phyloP scores from a whole-genome alignment of 2,329 filamentous ascomycete genomes.

The Aspergillus fischeri region DNA sequence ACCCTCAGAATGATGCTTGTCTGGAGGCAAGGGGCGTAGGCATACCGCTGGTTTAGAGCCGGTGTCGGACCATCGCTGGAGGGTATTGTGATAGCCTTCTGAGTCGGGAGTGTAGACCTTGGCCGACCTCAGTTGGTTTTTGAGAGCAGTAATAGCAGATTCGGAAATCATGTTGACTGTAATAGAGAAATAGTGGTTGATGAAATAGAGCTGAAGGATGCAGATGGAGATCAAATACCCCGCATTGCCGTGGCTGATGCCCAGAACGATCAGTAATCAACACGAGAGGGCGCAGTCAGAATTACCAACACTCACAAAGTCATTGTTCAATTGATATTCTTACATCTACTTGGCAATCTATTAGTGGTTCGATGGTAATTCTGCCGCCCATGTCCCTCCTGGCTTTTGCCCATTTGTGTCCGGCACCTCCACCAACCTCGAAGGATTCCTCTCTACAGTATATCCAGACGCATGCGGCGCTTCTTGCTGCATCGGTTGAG shows the following conservation, averaged over 20 bases:
- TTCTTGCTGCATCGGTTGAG: neutral
- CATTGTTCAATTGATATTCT: too few relatives aligned
- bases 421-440: neutral
- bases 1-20: neutral
- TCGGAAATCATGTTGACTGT: conserved; percentile 1
- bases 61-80: conserved; percentile 30
- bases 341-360: neutral
- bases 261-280: too few relatives aligned
- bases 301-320: too few relatives aligned
- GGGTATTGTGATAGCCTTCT: conserved; percentile 18
- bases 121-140: conserved; percentile 8
- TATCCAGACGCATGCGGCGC: neutral
- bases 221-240: neutral
- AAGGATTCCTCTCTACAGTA: neutral
- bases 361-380: neutral
- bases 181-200: neutral
- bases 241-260: neutral
- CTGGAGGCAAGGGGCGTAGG: neutral
- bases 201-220: neutral
- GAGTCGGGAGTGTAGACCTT: conserved; percentile 19
- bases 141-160: conserved; percentile 6
- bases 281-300: too few relatives aligned
- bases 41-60: conserved; percentile 27
- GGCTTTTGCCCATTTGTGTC: neutral
- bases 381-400: neutral